A percentile compares a stretch with the other conserved stretches of the same genome.
Conservation (phyloP, 805 yeast genomes). For the Pichia insulana region DNA sequence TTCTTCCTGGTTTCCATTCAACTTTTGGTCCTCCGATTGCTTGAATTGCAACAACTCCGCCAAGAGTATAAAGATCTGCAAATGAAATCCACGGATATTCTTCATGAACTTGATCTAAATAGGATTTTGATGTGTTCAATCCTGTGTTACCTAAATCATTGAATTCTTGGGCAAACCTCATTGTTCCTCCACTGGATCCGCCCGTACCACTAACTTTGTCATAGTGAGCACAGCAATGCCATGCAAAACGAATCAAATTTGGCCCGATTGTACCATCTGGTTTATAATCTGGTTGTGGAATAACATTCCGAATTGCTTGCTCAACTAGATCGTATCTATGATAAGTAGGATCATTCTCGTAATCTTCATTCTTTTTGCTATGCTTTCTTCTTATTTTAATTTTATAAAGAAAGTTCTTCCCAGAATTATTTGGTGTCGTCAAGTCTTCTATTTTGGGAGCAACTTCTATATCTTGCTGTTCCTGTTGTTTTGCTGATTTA, state of each 20-base stretch:
- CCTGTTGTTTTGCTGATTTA: not conserved
- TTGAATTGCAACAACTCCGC: slow-evolving; percentile 72
- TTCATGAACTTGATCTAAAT: slow-evolving; percentile 46
- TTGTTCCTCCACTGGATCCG: slow-evolving; percentile 68
- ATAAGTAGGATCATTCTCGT: slow-evolving; percentile 17
- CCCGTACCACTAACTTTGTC: slow-evolving; percentile 46
- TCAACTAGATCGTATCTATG: slow-evolving; percentile 28
- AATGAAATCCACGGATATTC: slow-evolving; percentile 62
- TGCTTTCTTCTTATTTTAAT: slow-evolving; percentile 22
- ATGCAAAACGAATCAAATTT: slow-evolving; percentile 66
- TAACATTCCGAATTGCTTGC: slow-evolving; percentile 28
- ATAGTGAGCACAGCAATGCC: slow-evolving; percentile 85
- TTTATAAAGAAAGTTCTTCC: slow-evolving; percentile 18
- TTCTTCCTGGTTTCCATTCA: slow-evolving; percentile 78
- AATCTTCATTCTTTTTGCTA: slow-evolving; percentile 9
- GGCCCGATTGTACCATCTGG: slow-evolving; percentile 66
- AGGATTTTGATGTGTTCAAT: slow-evolving; percentile 46
- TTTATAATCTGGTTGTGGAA: slow-evolving; percentile 40
- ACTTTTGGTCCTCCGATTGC: slow-evolving; percentile 72
- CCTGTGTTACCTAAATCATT: slow-evolving; percentile 58
- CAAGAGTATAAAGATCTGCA: slow-evolving; percentile 75
- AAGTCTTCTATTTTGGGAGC: not conserved
- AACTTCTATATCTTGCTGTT: too few relatives aligned
- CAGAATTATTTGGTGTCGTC: not conserved
- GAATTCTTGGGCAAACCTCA: slow-evolving; percentile 46